These are phyloP conservation scores for Dispira parvispora DNA, from an alignment of 192 early-diverging fungal species.

Conservation along the genomic window DNA sequence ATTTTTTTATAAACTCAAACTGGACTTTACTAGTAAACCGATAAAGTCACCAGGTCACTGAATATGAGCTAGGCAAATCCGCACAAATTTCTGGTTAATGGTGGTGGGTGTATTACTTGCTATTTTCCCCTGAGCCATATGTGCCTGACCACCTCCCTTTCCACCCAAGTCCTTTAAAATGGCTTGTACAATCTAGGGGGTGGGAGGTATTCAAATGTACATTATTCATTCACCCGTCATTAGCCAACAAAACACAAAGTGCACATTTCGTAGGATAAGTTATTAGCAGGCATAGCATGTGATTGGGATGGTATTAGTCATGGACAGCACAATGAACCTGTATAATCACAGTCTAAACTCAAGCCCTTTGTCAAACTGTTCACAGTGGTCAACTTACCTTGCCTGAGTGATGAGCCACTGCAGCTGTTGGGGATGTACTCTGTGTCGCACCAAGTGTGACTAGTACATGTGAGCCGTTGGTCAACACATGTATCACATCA, in stretches of 20 bases:
- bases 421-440: no score
- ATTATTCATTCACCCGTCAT: not conserved
- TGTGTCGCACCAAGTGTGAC: no score
- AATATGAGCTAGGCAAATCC: not conserved
- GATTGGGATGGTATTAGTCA: not conserved
- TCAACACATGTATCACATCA: no score
- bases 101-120: not conserved
- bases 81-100: not conserved
- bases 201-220: not conserved
- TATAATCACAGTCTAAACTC: not conserved
- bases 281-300: not conserved
- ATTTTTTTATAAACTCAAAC: not conserved
- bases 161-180: not conserved
- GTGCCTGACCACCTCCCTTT: slow-evolving; percentile 3
- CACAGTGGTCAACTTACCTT: not conserved
- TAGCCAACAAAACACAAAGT: not conserved
- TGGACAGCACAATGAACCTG: no score
- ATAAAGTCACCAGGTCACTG: not conserved
- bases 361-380: not conserved
- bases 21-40: not conserved
- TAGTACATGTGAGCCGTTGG: no score
- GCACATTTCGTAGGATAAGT: not conserved
- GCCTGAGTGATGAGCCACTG: no score
- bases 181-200: not conserved
- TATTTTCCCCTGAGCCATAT: slow-evolving; percentile 2